phyloP scores from a whole-genome alignment of 2,329 filamentous ascomycete genomes.

The Diaporthe sp. region DNA sequence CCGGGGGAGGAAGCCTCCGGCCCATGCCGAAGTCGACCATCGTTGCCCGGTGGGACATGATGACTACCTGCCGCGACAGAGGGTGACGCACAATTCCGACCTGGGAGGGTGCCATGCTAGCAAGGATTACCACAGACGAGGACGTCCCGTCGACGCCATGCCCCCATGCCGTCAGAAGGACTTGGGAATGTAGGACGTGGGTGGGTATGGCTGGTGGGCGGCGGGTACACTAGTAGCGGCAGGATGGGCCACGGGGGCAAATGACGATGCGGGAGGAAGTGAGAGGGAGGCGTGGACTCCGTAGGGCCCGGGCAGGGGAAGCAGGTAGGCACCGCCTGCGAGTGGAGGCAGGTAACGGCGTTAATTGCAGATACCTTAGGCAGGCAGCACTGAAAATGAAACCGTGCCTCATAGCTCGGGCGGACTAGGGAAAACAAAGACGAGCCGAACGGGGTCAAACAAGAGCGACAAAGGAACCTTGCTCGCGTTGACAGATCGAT shows the following conservation, averaged over 20 bases:
- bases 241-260: conserved; percentile 26
- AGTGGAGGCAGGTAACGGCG: conserved; percentile 26
- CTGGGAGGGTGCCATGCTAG: conserved; percentile 25
- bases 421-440: conserved; percentile 14
- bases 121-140: conserved; percentile 10
- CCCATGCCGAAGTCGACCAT: conserved; percentile 31
- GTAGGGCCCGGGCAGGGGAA: conserved; percentile 3
- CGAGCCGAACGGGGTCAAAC: conserved; percentile 2
- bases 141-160: neutral
- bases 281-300: conserved; percentile 30
- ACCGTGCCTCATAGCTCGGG: conserved; percentile 4
- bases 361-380: conserved; percentile 34
- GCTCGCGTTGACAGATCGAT: conserved; percentile 8
- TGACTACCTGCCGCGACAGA: conserved; percentile 41
- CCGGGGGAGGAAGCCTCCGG: conserved; percentile 24
- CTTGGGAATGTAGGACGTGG: conserved; percentile 32
- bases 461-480: conserved; percentile 23
- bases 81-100: conserved; percentile 39
- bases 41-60: conserved; percentile 37
- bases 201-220: conserved; percentile 8
- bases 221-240: conserved; percentile 34
- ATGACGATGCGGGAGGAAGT: conserved; percentile 29
- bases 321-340: neutral
- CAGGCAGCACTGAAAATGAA: conserved; percentile 35
- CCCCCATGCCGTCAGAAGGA: conserved; percentile 22